Evolutionary conservation across 306 rosid genomes (phyloP), one percentile per base, ranked within the genome.

Genomic region (Phaseolus lunatus): DNA sequence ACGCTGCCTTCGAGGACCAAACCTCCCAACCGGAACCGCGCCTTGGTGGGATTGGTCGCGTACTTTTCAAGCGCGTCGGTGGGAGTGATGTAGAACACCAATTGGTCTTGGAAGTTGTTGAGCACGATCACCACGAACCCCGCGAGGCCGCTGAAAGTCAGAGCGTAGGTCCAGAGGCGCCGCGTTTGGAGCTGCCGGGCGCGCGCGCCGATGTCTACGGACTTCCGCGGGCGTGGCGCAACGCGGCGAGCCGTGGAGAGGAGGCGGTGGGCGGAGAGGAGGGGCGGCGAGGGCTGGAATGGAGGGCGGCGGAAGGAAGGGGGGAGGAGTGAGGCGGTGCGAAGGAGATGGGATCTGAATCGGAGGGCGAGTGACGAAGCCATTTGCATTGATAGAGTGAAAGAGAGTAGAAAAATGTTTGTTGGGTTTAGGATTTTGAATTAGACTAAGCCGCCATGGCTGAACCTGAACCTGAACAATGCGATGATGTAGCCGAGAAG

Each of bases 1-100:
- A 95, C 90, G 80, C 97, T 92, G 31, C 99, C 99, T 84, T 95
- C 99, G 1, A 90, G 90, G 71, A 95, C 97, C 35, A 95, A 67
- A 20, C 99, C 99, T 0, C 99, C 99, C 61, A 95, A 86, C 14
- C 97, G 84, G 84, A 95, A 92, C 90, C 89, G 91, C 77, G 75
- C 70, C 82, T 92, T 95, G 45, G 90, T 59, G 0, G 99, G 97
- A 44, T 95, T 88, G 3, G 57, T n/a, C 0, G 85, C 5, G 83
- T 73, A 80, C 59, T 90, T 87, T 19, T 92, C 88, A 0, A 95
- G 78, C 0, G 90, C 95, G 1, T 95, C 93, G 9, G 92, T 89
- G 3, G 99, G 99, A 10, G 97, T 95, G 5, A 90, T 88, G 85
- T 92, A 95, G 86, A 95, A 95, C 35, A 92, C 94, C 31, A 95